Conservation (phyloP, 495 filamentous ascomycete genomes). For the Aspergillus nidulans region DNA sequence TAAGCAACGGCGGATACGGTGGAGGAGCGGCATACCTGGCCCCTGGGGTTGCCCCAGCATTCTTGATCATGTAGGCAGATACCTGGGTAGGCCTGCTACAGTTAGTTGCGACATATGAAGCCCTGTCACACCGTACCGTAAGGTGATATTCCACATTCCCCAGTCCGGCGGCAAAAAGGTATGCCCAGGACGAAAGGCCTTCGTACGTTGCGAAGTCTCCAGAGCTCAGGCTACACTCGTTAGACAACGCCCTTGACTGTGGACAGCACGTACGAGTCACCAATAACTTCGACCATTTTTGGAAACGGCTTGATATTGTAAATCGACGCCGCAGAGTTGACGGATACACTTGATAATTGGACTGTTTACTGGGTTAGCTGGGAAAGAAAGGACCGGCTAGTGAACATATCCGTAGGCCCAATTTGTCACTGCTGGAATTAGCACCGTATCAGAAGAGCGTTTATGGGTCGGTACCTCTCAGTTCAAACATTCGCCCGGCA, state of each 20-base stretch:
- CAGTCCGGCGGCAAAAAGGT: slow-evolving; percentile 51
- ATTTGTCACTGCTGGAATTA: slow-evolving; percentile 52
- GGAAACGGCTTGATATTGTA: slow-evolving; percentile 46
- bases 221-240: slow-evolving; percentile 25
- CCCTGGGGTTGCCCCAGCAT: slow-evolving; percentile 43
- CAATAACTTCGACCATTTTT: slow-evolving; percentile 62
- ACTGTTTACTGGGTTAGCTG: slow-evolving; percentile 28
- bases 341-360: slow-evolving; percentile 55
- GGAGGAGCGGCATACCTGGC: slow-evolving; percentile 21
- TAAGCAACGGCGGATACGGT: neutral
- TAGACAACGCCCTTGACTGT: neutral
- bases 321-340: slow-evolving; percentile 44
- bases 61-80: slow-evolving; percentile 54
- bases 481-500: slow-evolving; percentile 27
- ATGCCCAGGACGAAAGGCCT: slow-evolving; percentile 56
- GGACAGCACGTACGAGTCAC: slow-evolving; percentile 43
- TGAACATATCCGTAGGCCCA: slow-evolving; percentile 56
- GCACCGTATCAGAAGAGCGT: neutral
- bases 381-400: neutral
- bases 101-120: neutral
- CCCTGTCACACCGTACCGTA: slow-evolving; percentile 28
- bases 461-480: slow-evolving; percentile 27
- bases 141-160: slow-evolving; percentile 62
- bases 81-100: slow-evolving; percentile 49
- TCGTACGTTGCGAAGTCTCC: slow-evolving; percentile 63